phyloP scores from a whole-genome alignment of 306 rosid genomes.

The cucumber (Cucumis sativus) region Cucumber_9930_V3 NC_026656.2:17047501-17048000 shows the following conservation, averaged over 20 bases:
- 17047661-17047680: constrained; percentile 47
- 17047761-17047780: constrained; percentile 54
- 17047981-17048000: constrained; percentile 53
- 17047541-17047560: constrained; percentile 62
- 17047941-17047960: constrained; percentile 51
- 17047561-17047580: constrained; percentile 71
- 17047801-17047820: constrained; percentile 66
- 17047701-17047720: constrained; percentile 40
- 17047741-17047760: constrained; percentile 42
- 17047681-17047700: constrained; percentile 42
- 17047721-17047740: constrained; percentile 54
- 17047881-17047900: constrained; percentile 49
- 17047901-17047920: constrained; percentile 47
- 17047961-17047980: constrained; percentile 66
- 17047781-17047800: constrained; percentile 55
- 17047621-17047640: constrained; percentile 55
- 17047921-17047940: constrained; percentile 53
- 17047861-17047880: constrained; percentile 72
- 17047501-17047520: constrained; percentile 51
- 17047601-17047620: constrained; percentile 52
- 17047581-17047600: constrained; percentile 66
- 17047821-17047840: constrained; percentile 62
- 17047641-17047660: constrained; percentile 60
- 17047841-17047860: constrained; percentile 41
- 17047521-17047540: constrained; percentile 41